Percentiles rank a stretch among this genome's conserved stretches.
phyloP scores from a whole-genome alignment of 192 early-diverging fungal genomes.

The Coemansia sp. region DNA sequence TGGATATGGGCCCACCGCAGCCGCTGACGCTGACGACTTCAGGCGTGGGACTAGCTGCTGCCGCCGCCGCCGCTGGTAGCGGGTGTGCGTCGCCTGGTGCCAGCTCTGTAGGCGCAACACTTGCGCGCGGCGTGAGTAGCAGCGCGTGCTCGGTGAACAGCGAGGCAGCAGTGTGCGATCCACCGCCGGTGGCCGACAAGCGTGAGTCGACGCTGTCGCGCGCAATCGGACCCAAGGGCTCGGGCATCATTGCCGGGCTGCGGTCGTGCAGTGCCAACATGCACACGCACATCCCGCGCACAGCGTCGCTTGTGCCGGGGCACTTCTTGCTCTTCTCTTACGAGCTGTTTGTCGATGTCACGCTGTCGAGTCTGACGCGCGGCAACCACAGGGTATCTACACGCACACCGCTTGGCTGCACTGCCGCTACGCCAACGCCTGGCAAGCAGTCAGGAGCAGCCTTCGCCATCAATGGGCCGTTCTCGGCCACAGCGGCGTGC shows the following conservation, averaged over 20 bases:
- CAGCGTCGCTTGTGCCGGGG: slow-evolving; percentile 34
- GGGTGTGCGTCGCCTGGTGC: background rate
- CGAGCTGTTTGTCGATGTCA: slow-evolving; percentile 45
- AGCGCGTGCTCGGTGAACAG: background rate
- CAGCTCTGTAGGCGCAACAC: background rate
- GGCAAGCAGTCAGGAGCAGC: slow-evolving; percentile 13
- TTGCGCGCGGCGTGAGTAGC: background rate
- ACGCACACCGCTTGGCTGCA: slow-evolving; percentile 38
- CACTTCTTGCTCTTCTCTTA: slow-evolving; percentile 52
- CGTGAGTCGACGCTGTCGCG: slow-evolving; percentile 22
- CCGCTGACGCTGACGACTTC: slow-evolving; percentile 33
- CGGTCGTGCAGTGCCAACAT: slow-evolving; percentile 49
- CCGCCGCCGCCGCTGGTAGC: background rate
- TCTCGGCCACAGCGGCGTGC: slow-evolving; percentile 34
- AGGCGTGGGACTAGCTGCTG: slow-evolving; percentile 33
- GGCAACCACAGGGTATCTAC: slow-evolving; percentile 37
- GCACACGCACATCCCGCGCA: slow-evolving; percentile 35
- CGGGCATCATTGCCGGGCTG: slow-evolving; percentile 20
- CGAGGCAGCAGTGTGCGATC: background rate
- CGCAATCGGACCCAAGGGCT: slow-evolving; percentile 21
- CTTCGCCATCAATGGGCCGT: slow-evolving; percentile 1
- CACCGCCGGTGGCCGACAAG: background rate
- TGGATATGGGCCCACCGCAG: slow-evolving; percentile 30
- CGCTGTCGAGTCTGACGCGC: slow-evolving; percentile 36
- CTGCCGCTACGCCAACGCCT: slow-evolving; percentile 20